phyloP scores from a whole-genome alignment of 805 yeast species.

The Myxozyma kluyveri region DNA sequence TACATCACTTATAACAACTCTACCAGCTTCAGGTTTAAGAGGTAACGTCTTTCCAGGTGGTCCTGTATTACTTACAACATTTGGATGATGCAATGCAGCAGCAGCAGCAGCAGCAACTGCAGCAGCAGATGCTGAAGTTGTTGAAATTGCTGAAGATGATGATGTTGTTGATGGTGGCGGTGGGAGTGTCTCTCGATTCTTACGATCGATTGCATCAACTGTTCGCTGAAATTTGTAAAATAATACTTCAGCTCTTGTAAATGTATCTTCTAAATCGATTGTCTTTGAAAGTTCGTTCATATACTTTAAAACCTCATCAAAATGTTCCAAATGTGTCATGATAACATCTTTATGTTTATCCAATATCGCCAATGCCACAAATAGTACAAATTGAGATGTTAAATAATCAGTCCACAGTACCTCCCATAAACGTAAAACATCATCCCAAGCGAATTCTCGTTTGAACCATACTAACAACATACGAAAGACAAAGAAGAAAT shows the following conservation, averaged over 20 bases:
- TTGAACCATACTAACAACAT: constrained; percentile 96
- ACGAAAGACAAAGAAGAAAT: constrained; percentile 88
- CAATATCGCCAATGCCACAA: constrained; percentile 82
- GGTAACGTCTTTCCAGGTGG: constrained; percentile 25
- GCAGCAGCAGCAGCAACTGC: constrained; percentile 1
- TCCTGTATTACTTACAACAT: neutral
- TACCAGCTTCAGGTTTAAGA: constrained; percentile 28
- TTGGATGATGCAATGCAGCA: neutral
- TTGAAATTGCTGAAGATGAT: neutral
- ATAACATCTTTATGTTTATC: constrained; percentile 82
- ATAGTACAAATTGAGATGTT: constrained; percentile 82
- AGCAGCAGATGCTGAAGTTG: neutral
- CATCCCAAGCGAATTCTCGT: constrained; percentile 79
- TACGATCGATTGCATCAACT: constrained; percentile 66
- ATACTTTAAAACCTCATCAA: constrained; percentile 89
- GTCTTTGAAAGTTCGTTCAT: constrained; percentile 85
- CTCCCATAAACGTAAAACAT: constrained; percentile 85
- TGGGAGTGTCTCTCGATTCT: constrained; percentile 24
- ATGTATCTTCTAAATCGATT: constrained; percentile 68
- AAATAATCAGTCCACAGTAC: constrained; percentile 83
- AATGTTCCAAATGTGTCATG: constrained; percentile 65
- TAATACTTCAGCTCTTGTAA: constrained; percentile 79
- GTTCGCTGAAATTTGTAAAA: constrained; percentile 78
- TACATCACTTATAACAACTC: constrained; percentile 27
- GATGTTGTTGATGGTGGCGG: constrained; percentile 8